Base-by-base conservation (phyloP, 371 early-diverging fungal genomes). In the Capniomyces stellatus region DNA sequence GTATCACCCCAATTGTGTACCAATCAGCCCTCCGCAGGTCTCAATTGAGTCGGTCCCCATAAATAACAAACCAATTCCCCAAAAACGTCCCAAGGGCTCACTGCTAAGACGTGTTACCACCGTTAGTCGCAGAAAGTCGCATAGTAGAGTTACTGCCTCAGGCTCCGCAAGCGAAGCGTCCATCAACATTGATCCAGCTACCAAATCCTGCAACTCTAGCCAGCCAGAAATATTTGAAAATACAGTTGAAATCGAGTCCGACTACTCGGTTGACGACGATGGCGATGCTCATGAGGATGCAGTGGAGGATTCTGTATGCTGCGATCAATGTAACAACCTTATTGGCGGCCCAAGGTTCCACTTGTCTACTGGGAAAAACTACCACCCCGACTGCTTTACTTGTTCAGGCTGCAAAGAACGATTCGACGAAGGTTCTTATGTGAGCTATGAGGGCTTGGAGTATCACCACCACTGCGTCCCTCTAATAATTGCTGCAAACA, bases 371-470 rank as follows among this genome's bases (percentile, higher is more conserved):
- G 76, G 76, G 22, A 73, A 73, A 51, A 62, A 65, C 54, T 80
- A 75, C 52, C 85, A 84, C 57, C 75, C 77, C n/a, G 64, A 72
- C 8, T 84, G 85, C 58, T 77, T 84, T 48, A 65, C 73, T 0
- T 84, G 85, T 46, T 67, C 75, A 13, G 79, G 75, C 21, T 84
- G 85, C 57, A 64, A 66, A 19, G 68, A 67, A 40, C 69, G 72
- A 24, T 82, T 84, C 51, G 78, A 76, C 15, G 75, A 81, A 46
- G 75, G 76, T 2, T 61, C 64, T 23, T 62, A 68, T 49, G 76
- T 75, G 60, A 60, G 68, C 60, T 61, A 63, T 59, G 54, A 69
- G 59, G 75, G 76, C 60, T 23, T 69, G 42, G 54, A 60, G 62
- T 60, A 61, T 63, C 60, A 75, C 52, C 68, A 62, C 46, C 60